Percentiles rank a stretch among this genome's conserved stretches.
Evolutionary conservation across 352 stramenopile genomes (phyloP).

Genomic region (Phytopythium oedochilum): DNA sequence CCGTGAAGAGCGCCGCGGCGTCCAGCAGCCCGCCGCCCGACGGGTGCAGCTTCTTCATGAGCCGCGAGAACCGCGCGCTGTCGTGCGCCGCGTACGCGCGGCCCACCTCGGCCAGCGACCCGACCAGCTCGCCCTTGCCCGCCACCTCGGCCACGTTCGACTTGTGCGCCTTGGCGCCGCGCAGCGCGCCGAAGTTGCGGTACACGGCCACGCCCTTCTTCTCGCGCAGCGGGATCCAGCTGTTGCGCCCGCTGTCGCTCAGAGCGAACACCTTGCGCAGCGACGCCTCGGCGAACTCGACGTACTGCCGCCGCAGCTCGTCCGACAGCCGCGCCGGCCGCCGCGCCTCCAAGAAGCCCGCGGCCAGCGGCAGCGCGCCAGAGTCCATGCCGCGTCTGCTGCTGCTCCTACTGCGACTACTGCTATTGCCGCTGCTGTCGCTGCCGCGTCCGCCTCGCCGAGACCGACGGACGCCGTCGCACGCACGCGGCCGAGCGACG

Average conservation of each 20-base stretch:
- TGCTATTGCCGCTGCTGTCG: no score
- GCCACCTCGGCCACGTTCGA: constrained; percentile 78
- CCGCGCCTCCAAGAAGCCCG: constrained; percentile 73
- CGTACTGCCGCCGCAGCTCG: constrained; percentile 68
- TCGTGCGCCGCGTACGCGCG: constrained; percentile 77
- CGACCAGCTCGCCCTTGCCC: constrained; percentile 59
- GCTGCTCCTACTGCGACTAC: no score
- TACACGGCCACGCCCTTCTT: constrained; percentile 81
- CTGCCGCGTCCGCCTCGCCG: no score
- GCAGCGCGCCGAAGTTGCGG: constrained; percentile 67
- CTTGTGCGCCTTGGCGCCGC: constrained; percentile 53
- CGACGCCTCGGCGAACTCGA: constrained; percentile 75
- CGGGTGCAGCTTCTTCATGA: constrained; percentile 82
- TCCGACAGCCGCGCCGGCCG: constrained; percentile 43
- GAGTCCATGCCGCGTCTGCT: no score
- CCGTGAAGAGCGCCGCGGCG: constrained; percentile 68
- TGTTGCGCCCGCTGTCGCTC: constrained; percentile 76
- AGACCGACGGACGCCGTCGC: no score
- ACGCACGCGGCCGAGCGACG: no score
- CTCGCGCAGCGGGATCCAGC: constrained; percentile 80
- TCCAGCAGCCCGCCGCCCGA: constrained; percentile 48
- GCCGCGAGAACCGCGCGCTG: constrained; percentile 62
- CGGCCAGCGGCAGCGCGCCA: constrained; percentile 67
- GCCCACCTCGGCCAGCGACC: constrained; percentile 68
- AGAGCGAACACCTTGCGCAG: constrained; percentile 83